Percentiles rank a stretch among this genome's conserved stretches.
phyloP scores from a whole-genome alignment of 192 early-diverging fungal genomes.

The Kappamyces sp. region DNA sequence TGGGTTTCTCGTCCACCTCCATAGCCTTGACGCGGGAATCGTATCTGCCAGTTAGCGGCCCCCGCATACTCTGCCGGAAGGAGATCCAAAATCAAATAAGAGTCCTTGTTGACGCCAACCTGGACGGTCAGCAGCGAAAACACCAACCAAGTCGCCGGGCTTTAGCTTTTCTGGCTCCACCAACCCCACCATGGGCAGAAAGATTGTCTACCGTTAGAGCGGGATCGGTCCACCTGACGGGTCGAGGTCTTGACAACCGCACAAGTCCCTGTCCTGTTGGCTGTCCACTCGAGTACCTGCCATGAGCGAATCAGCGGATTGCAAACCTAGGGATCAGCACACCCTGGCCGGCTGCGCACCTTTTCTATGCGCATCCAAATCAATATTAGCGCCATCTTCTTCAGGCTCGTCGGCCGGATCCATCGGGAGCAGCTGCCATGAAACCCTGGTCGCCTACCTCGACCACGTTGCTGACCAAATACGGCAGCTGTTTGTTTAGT shows the following conservation, averaged over 20 bases:
- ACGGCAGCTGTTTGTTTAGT: conserved; percentile 94
- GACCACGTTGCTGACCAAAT: conserved; percentile 92
- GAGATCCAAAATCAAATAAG: conserved; percentile 89
- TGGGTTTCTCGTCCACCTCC: conserved; percentile 99
- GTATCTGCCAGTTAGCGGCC: conserved; percentile 48
- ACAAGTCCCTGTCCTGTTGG: conserved; percentile 58
- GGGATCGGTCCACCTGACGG: conserved; percentile 62
- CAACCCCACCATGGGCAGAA: conserved; percentile 93
- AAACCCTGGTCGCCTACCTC: conserved; percentile 53
- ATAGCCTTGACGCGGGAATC: conserved; percentile 98
- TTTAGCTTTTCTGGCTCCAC: conserved; percentile 83
- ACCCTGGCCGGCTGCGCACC: conserved; percentile 17
- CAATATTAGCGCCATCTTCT: conserved; percentile 91
- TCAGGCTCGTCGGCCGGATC: conserved; percentile 85
- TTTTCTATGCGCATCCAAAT: conserved; percentile 85
- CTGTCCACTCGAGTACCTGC: no score
- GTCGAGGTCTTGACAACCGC: conserved; percentile 95
- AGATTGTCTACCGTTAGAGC: conserved; percentile 65
- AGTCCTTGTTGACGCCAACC: conserved; percentile 92
- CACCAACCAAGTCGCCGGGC: conserved; percentile 84
- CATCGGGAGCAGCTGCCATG: conserved; percentile 74
- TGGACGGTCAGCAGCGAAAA: no score
- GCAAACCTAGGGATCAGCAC: no score
- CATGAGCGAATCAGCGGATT: no score
- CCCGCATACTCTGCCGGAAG: conserved; percentile 82